Percentiles rank a stretch among this genome's conserved stretches.
Conservation (phyloP, 73 alveolate genomes). For the Paraurostyla sp. region DNA sequence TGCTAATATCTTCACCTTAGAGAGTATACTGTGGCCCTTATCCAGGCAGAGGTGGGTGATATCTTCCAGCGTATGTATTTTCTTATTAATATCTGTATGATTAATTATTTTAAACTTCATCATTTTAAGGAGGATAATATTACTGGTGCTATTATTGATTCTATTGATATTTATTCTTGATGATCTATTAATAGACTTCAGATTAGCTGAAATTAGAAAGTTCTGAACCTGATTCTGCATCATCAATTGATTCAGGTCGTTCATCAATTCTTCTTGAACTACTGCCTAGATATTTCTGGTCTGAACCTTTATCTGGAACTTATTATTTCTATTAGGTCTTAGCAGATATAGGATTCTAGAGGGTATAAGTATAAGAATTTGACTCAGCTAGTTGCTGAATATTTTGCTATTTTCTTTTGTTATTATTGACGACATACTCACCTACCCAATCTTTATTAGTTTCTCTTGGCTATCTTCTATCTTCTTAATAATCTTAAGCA, state of each 20-base stretch:
- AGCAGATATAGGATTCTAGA: slow-evolving; percentile 5
- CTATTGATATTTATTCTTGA: too few species aligned
- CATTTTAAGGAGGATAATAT: too few species aligned
- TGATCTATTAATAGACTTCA: too few species aligned
- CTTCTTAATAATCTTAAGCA: too few species aligned
- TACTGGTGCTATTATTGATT: too few species aligned
- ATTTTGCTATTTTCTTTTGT: background rate
- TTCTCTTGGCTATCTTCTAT: too few species aligned
- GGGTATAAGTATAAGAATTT: slow-evolving; percentile 56
- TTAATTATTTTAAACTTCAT: too few species aligned
- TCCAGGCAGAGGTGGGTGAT: background rate
- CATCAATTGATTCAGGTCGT: too few species aligned
- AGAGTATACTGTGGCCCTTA: background rate
- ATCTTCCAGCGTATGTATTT: background rate
- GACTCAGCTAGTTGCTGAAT: slow-evolving; percentile 41
- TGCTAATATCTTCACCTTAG: background rate
- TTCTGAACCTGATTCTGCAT: too few species aligned
- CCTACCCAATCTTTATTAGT: slow-evolving; percentile 42
- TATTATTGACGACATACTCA: background rate
- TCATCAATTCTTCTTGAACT: too few species aligned
- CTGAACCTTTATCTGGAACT: background rate
- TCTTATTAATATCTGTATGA: background rate
- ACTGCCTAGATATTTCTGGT: background rate
- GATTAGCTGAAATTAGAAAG: too few species aligned
- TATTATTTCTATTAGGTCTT: background rate